A percentile compares a stretch with the other conserved stretches of the same genome.
Evolutionary conservation across 371 early-diverging fungal species (phyloP).

Genomic region (Mortierella sp.): DNA sequence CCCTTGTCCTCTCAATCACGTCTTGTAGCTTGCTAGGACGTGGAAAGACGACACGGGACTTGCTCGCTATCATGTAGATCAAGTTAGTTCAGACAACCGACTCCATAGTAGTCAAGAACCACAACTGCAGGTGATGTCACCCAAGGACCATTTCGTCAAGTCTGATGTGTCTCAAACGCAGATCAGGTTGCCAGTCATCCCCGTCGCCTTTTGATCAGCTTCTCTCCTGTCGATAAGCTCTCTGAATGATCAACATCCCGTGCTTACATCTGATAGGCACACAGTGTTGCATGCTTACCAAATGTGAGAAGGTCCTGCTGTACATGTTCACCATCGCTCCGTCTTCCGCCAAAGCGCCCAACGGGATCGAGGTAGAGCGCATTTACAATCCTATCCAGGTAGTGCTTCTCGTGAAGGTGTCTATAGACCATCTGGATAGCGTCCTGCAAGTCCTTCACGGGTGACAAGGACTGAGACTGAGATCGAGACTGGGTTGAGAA

Average conservation of each 20-base stretch:
- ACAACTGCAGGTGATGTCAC: too few relatives aligned
- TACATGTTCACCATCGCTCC: too few relatives aligned
- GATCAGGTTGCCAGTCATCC: too few relatives aligned
- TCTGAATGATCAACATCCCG: too few relatives aligned
- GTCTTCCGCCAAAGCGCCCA: neutral
- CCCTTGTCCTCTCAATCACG: slow-evolving; percentile 3
- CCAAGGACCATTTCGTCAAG: too few relatives aligned
- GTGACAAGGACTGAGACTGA: neutral
- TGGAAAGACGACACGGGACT: slow-evolving; percentile 21
- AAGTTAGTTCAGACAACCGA: neutral
- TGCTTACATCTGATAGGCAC: too few relatives aligned
- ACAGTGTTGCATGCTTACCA: slow-evolving; percentile 12
- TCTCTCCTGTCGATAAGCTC: neutral
- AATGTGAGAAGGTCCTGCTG: slow-evolving; percentile 3
- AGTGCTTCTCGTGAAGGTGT: slow-evolving; percentile 29
- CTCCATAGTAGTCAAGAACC: too few relatives aligned
- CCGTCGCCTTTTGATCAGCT: neutral
- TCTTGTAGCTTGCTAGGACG: slow-evolving; percentile 14
- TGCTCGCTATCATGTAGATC: slow-evolving; percentile 6
- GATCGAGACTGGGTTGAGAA: neutral
- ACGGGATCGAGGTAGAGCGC: slow-evolving; percentile 21
- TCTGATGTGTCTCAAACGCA: too few relatives aligned
- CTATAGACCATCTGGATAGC: slow-evolving; percentile 14
- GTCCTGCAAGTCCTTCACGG: neutral
- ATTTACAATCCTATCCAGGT: slow-evolving; percentile 28